Evolutionary conservation across 108 stramenopile genomes (phyloP), one percentile per base, ranked within the genome.

Genomic region (Cyclotella cryptica): DNA sequence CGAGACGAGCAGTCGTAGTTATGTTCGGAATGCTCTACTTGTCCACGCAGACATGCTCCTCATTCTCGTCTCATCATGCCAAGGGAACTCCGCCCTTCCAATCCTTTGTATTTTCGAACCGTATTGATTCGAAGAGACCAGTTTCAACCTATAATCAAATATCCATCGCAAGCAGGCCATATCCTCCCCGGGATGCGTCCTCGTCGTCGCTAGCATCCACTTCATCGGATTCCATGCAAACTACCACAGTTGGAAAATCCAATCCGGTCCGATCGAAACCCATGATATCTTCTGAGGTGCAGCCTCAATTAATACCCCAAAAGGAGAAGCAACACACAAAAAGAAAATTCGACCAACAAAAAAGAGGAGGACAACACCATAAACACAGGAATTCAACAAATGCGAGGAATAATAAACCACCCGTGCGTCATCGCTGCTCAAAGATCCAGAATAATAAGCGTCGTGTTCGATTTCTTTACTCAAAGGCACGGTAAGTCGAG

Each of bases 401-500:
- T n/a, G 10, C n/a, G 9, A 66, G 39, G 26, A 40, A 66, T 27
- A 66, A 40, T 13, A 66, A 44, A 66, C 26, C 41, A 13, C 14
- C 28, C 9, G 28, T 35, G 35, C 35, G 15, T 30, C 52, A 62
- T 35, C 35, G 40, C 53, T 71, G 70, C 21, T 71, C 78, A 19
- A 45, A 30, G 11, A 10, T 40, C 29, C 78, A 79, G 54, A 71
- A 79, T 57, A 35, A 70, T 28, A 79, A 70, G 22, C 51, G 68
- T 10, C 65, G 40, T 24, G 60, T 81, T 17, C 60, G 73, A n/a
- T 41, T 53, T 44, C 53, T 81, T 22, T 81, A 81, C 39, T 60
- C 73, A 40, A 74, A 81, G 53, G 80, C 80, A 8, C 53, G 62
- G 60, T 61, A 15, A 61, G 60, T 61, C 35, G 35, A 35, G 6